Conservation (phyloP, 768 basidiomycete species). For the Cystofilobasidium ferigula region DNA sequence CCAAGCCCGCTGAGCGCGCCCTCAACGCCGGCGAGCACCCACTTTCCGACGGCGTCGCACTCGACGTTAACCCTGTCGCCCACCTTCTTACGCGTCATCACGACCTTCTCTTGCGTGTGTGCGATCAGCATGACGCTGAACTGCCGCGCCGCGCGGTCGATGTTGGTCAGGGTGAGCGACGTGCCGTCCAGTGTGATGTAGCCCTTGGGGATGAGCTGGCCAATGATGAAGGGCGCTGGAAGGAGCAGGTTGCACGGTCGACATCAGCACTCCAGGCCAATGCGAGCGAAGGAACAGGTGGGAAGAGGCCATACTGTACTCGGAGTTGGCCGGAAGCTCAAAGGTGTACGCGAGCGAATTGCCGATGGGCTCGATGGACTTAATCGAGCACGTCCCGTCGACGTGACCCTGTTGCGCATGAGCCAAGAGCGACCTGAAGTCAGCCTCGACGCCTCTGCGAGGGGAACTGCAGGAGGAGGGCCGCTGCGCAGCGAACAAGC, state of each 20-base stretch:
- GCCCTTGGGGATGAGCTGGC: slow-evolving; percentile 84
- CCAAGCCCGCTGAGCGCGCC: slow-evolving; percentile 37
- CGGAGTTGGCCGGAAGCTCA: slow-evolving; percentile 46
- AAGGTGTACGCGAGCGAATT: slow-evolving; percentile 80
- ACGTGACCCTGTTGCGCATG: slow-evolving; percentile 64
- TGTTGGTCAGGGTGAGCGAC: slow-evolving; percentile 77
- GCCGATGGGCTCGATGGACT: slow-evolving; percentile 58
- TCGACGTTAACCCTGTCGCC: slow-evolving; percentile 88
- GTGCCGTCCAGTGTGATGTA: slow-evolving; percentile 90
- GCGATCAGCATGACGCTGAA: slow-evolving; percentile 92
- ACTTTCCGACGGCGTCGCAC: slow-evolving; percentile 71
- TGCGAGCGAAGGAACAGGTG: slow-evolving; percentile 17
- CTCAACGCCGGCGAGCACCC: slow-evolving; percentile 21
- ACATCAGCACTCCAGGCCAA: not conserved
- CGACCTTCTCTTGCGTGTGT: slow-evolving; percentile 82
- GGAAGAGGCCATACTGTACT: not conserved
- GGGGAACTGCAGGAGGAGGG: not conserved
- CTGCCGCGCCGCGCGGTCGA: slow-evolving; percentile 47
- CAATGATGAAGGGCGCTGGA: slow-evolving; percentile 53
- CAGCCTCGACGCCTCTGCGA: not conserved
- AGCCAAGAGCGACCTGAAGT: not conserved
- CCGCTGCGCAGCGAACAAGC: not conserved
- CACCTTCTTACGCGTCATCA: slow-evolving; percentile 58
- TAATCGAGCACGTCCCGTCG: slow-evolving; percentile 71
- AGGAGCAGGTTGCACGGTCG: slow-evolving; percentile 34